These are phyloP conservation scores for Albizia julibrissin DNA, from an alignment of 306 rosid genomes.

Conservation along the genomic window DNA sequence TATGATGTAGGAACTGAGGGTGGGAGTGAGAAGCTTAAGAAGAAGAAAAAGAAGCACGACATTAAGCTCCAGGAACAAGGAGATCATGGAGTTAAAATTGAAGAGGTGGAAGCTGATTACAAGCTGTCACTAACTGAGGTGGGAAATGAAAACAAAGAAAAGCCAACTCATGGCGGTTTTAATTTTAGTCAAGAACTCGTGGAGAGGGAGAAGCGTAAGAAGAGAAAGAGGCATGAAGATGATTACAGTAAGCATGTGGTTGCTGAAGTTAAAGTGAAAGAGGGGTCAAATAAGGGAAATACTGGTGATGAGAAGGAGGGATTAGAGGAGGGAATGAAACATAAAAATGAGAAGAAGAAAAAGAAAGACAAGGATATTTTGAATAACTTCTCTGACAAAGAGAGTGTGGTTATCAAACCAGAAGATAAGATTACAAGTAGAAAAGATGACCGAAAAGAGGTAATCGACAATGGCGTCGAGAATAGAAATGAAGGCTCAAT, in stretches of 20 bases:
- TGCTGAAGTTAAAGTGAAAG: not conserved
- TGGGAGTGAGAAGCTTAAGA: not conserved
- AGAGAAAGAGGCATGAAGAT: constrained; percentile 24
- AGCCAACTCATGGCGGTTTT: not conserved
- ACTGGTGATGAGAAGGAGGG: not conserved
- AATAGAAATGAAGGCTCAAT: not conserved
- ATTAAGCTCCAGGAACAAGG: not conserved
- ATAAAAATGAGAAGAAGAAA: constrained; percentile 14
- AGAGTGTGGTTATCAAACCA: constrained; percentile 14
- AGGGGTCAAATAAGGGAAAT: constrained; percentile 15
- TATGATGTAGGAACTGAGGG: not conserved
- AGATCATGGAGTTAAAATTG: not conserved
- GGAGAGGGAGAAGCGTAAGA: constrained; percentile 33
- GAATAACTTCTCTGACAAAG: not conserved
- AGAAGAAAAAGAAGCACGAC: not conserved
- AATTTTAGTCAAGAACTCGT: constrained; percentile 7
- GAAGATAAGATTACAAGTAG: constrained; percentile 4
- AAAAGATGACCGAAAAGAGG: not conserved
- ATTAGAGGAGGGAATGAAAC: constrained; percentile 24
- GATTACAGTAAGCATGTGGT: not conserved
- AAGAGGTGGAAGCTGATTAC: constrained; percentile 15
- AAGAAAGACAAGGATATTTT: not conserved
- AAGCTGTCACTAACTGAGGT: not conserved
- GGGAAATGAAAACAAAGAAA: constrained; percentile 6
- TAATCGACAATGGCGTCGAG: not conserved